These are phyloP conservation scores for Trichoderma sp. DNA, from an alignment of 2,329 filamentous ascomycete genomes.

Conservation along the genomic window DNA sequence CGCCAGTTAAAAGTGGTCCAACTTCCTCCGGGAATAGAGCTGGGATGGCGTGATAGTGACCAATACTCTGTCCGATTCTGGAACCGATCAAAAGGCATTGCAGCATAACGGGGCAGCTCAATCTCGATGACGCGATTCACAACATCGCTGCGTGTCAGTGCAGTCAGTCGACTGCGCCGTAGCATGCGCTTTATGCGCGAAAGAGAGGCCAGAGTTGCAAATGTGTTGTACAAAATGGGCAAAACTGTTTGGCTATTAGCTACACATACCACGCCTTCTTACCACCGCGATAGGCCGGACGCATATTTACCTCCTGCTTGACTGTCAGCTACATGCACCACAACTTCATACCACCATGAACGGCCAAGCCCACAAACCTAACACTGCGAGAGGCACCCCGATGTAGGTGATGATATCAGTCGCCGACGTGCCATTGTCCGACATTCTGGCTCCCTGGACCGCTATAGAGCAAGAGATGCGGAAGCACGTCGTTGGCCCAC, in stretches of 20 bases:
- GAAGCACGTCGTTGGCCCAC: neutral
- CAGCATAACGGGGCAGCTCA: constrained; percentile 66
- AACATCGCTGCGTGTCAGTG: constrained; percentile 64
- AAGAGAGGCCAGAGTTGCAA: constrained; percentile 61
- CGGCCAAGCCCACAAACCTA: constrained; percentile 36
- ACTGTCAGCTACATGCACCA: too few species aligned
- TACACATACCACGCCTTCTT: neutral
- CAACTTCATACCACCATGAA: too few species aligned
- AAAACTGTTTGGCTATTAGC: constrained; percentile 47
- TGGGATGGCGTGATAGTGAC: constrained; percentile 55
- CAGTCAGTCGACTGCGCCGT: constrained; percentile 58
- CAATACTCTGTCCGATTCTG: constrained; percentile 61
- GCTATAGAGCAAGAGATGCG: neutral
- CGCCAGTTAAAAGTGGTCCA: constrained; percentile 71
- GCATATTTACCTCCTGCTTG: constrained; percentile 41
- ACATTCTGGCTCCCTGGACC: constrained; percentile 29
- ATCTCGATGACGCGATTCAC: constrained; percentile 70
- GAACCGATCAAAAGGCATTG: constrained; percentile 62
- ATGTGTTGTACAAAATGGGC: constrained; percentile 68
- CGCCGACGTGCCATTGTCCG: constrained; percentile 43
- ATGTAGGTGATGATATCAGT: constrained; percentile 60
- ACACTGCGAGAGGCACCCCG: constrained; percentile 62
- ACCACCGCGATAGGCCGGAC: neutral
- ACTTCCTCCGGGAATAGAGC: constrained; percentile 60
- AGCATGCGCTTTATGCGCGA: constrained; percentile 64